Percentiles rank a stretch among this genome's conserved stretches.
phyloP scores from a whole-genome alignment of 2,329 filamentous ascomycete genomes.

The Phoma herbarum region DNA sequence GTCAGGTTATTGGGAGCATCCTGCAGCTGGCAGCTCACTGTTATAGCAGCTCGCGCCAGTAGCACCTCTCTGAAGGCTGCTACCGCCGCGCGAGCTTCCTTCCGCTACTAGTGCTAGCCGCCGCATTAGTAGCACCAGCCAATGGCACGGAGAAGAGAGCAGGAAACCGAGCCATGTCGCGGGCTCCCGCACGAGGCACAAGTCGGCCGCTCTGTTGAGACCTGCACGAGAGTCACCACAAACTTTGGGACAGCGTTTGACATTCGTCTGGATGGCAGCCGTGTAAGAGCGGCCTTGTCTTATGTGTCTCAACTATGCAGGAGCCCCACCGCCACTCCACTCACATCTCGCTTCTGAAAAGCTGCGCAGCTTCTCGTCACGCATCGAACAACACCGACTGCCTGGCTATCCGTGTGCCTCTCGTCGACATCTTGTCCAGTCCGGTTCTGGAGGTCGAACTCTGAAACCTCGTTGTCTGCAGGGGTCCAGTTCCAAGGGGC shows the following conservation, averaged over 20 bases:
- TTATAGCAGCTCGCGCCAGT: conserved; percentile 16
- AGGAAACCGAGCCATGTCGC: conserved; percentile 17
- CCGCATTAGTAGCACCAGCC: conserved; percentile 21
- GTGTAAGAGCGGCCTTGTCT: conserved; percentile 20
- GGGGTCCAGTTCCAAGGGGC: conserved; percentile 41
- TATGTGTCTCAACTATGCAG: conserved; percentile 18
- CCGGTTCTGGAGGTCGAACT: conserved; percentile 34
- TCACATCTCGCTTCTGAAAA: conserved; percentile 9
- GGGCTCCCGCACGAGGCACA: conserved; percentile 21
- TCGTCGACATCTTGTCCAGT: conserved; percentile 7
- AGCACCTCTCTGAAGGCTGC: conserved; percentile 17
- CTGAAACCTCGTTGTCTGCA: conserved; percentile 47
- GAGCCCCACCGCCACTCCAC: conserved; percentile 16
- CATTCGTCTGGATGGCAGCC: conserved; percentile 15
- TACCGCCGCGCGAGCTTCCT: conserved; percentile 25
- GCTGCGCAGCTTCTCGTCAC: conserved; percentile 5
- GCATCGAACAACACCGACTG: conserved; percentile 8
- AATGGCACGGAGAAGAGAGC: conserved; percentile 11
- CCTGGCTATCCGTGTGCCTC: conserved; percentile 9
- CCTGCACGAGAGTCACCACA: conserved; percentile 21
- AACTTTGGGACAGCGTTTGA: conserved; percentile 20
- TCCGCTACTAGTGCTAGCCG: conserved; percentile 24
- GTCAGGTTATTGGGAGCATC: conserved; percentile 9
- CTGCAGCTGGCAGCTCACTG: conserved; percentile 19
- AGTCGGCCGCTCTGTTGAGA: conserved; percentile 13